Base-by-base conservation (phyloP, 768 basidiomycete species). In the Mycena galericulata region DNA sequence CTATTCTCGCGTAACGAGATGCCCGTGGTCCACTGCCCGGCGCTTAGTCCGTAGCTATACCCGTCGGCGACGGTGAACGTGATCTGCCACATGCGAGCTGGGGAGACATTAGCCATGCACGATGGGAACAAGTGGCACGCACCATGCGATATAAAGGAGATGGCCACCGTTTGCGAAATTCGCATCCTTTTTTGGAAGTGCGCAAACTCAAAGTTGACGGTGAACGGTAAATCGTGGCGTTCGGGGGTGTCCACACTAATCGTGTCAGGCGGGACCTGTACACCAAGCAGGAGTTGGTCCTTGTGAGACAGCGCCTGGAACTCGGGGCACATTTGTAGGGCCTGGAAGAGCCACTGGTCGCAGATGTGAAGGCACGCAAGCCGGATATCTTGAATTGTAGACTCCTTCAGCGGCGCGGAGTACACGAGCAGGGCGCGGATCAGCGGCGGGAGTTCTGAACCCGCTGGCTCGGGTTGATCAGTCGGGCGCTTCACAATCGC, bases 111-210 rank as follows among this genome's bases (percentile, higher is more conserved):
- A 34, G n/a, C n/a, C n/a, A 38, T 4, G 22, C 34, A n/a, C 10
- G 32, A 32, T 2, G 22, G 10, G 15, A n/a, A 32, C 49, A 40
- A 32, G 9, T 17, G 10, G 22, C 9, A 40, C 79, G 18, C 62
- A 85, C 86, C 85, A 76, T 82, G 78, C 9, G 86, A 84, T 32
- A 87, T 83, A 58, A 88, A 88, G 60, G 87, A 85, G n/a, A 85
- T 69, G 2, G 56, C 45, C 50, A 85, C 79, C 17, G 70, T 38
- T 50, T 79, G 78, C 29, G 79, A 76, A n/a, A 86, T 78, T 8
- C 85, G 78, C 85, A 88, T 84, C 10, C 87, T 82, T 67, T 81
- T 82, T 73, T 86, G 86, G 77, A 86, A 88, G 49, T 82, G 73
- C n/a, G 79, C 74, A 8, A 83, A 76, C 34, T 73, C 75, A 30